These are phyloP conservation scores for Entomortierella lignicola DNA, from an alignment of 192 early-diverging fungal genomes.

Conservation along the genomic window DNA sequence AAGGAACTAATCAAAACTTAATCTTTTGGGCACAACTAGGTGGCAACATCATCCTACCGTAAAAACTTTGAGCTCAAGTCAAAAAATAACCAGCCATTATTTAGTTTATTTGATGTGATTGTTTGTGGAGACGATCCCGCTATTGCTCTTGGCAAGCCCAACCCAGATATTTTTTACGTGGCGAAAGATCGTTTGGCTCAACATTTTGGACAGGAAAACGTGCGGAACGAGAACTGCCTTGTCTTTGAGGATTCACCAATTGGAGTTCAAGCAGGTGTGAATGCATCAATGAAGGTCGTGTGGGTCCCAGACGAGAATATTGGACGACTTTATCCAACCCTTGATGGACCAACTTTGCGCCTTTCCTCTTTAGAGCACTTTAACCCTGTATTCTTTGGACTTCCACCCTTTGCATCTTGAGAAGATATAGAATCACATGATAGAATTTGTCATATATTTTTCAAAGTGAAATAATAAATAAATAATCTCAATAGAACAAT, in stretches of 20 bases:
- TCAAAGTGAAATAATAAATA: neutral
- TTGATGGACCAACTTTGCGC: conserved; percentile 65
- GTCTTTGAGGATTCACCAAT: conserved; percentile 94
- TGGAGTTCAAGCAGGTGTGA: conserved; percentile 85
- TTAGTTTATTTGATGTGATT: conserved; percentile 83
- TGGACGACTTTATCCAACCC: conserved; percentile 50
- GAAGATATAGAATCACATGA: neutral
- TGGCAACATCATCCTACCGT: conserved; percentile 87
- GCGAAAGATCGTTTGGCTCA: conserved; percentile 63
- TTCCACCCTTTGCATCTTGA: conserved; percentile 60
- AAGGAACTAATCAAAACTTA: neutral
- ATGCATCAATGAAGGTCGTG: conserved; percentile 85
- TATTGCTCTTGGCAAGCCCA: conserved; percentile 85
- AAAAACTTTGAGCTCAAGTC: conserved; percentile 83
- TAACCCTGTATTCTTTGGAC: conserved; percentile 71
- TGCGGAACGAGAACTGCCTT: conserved; percentile 75
- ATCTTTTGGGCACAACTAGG: conserved; percentile 38
- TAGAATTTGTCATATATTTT: neutral
- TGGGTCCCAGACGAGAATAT: conserved; percentile 90
- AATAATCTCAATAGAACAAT: neutral
- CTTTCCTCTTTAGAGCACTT: conserved; percentile 74
- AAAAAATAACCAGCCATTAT: conserved; percentile 73
- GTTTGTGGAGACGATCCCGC: conserved; percentile 90
- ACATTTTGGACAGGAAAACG: conserved; percentile 38
- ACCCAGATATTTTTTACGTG: conserved; percentile 90